These are phyloP conservation scores for Raffaelea arxii DNA, from an alignment of 2,329 filamentous ascomycete genomes.

Conservation along the genomic window DNA sequence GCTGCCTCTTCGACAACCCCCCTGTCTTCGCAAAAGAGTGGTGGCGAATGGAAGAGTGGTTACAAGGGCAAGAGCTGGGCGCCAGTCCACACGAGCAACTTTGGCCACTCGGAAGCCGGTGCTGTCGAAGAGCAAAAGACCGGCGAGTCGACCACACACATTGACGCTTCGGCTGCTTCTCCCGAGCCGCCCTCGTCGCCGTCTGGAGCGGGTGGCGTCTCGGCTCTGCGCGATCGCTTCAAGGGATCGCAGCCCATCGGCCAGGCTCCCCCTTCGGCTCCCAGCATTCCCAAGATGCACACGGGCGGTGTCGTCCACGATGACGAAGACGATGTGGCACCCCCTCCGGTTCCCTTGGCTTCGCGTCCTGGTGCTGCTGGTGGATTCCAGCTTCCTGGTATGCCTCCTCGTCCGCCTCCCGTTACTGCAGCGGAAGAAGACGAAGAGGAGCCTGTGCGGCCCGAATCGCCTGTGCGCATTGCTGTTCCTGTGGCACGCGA, in stretches of 20 bases:
- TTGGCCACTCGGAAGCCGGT: conserved; percentile 56
- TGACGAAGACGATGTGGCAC: conserved; percentile 30
- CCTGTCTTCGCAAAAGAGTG: conserved; percentile 57
- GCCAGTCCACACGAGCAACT: conserved; percentile 65
- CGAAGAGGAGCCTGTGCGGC: conserved; percentile 46
- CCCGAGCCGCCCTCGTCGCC: conserved; percentile 40
- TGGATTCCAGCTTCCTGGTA: conserved; percentile 69
- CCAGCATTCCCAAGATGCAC: conserved; percentile 21
- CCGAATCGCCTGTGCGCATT: conserved; percentile 70
- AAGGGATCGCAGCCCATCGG: conserved; percentile 66
- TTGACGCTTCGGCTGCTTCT: conserved; percentile 21
- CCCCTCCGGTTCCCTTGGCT: conserved; percentile 50
- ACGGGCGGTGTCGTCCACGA: conserved; percentile 19
- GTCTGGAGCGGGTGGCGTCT: conserved; percentile 54
- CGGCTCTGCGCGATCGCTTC: conserved; percentile 73
- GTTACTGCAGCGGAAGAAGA: conserved; percentile 51
- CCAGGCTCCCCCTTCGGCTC: conserved; percentile 25
- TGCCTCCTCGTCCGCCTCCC: conserved; percentile 48
- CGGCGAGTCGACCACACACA: conserved; percentile 40
- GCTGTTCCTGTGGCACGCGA: conserved; percentile 74
- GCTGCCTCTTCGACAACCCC: conserved; percentile 22
- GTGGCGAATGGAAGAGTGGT: conserved; percentile 80
- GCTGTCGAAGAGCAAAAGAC: conserved; percentile 49
- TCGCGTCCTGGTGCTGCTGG: conserved; percentile 67
- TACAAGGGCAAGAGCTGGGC: conserved; percentile 88